phyloP scores from a whole-genome alignment of 345 rosid genomes.

The Microthlaspi erraticum region DNA sequence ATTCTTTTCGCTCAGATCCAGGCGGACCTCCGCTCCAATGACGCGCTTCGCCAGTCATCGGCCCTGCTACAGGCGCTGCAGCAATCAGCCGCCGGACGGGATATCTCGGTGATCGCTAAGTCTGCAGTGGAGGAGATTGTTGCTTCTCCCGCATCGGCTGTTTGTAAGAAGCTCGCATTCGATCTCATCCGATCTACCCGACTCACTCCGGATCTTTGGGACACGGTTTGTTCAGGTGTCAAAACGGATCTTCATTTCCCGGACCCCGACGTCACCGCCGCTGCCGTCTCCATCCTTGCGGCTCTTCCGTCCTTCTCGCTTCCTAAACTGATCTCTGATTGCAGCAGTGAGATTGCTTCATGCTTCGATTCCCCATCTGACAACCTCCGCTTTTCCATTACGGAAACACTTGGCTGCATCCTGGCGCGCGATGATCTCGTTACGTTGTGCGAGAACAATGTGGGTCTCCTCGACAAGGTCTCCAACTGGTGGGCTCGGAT shows the following conservation, averaged over 20 bases:
- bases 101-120: slow-evolving; percentile 87
- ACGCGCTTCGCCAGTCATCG: slow-evolving; percentile 90
- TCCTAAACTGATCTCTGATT: slow-evolving; percentile 74
- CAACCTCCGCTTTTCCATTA: slow-evolving; percentile 77
- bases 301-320: slow-evolving; percentile 86
- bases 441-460: slow-evolving; percentile 84
- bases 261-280: slow-evolving; percentile 93
- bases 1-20: slow-evolving; percentile 97
- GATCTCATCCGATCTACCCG: slow-evolving; percentile 97
- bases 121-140: slow-evolving; percentile 96
- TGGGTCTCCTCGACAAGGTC: slow-evolving; percentile 76
- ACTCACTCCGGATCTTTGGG: slow-evolving; percentile 95
- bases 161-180: slow-evolving; percentile 95
- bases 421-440: slow-evolving; percentile 93
- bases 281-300: slow-evolving; percentile 86
- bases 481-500: slow-evolving; percentile 90
- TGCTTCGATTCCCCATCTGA: slow-evolving; percentile 84
- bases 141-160: slow-evolving; percentile 90
- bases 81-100: slow-evolving; percentile 94
- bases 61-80: slow-evolving; percentile 97
- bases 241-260: slow-evolving; percentile 90
- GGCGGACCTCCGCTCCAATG: slow-evolving; percentile 98
- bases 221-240: slow-evolving; percentile 78
- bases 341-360: slow-evolving; percentile 70
- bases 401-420: slow-evolving; percentile 89